These are phyloP conservation scores for Coemansia interrupta DNA, from an alignment of 192 early-diverging fungal species.

Conservation along the genomic window DNA sequence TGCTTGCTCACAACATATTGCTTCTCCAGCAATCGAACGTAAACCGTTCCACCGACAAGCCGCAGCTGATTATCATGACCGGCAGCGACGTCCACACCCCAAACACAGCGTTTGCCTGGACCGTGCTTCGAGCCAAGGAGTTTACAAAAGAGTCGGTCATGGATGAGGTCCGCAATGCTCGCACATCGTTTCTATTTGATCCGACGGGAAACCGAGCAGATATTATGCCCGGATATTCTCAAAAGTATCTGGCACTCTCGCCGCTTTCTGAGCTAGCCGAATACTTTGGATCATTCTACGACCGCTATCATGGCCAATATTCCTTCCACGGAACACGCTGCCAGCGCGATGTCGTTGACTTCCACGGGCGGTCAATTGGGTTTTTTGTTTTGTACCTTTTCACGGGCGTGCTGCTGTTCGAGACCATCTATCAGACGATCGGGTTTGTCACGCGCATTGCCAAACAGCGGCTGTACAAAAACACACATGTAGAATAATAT, in stretches of 20 bases:
- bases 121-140: conserved; percentile 51
- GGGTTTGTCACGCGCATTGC: neutral
- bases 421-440: conserved; percentile 8
- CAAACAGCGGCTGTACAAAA: neutral
- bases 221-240: conserved; percentile 27
- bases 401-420: conserved; percentile 11
- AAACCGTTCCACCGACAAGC: conserved; percentile 3
- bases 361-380: conserved; percentile 33
- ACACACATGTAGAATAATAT: neutral
- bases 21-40: too few relatives aligned
- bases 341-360: conserved; percentile 52
- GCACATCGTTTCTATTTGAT: conserved; percentile 65
- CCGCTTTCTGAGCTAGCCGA: conserved; percentile 53
- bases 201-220: conserved; percentile 58
- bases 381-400: conserved; percentile 28
- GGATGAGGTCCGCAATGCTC: conserved; percentile 55
- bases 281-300: conserved; percentile 61
- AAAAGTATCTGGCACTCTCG: conserved; percentile 36
- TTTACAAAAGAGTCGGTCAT: conserved; percentile 55
- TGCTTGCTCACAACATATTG: conserved; percentile 4
- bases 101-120: conserved; percentile 61
- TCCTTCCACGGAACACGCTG: conserved; percentile 67
- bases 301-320: conserved; percentile 62
- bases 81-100: conserved; percentile 69
- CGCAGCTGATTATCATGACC: conserved; percentile 56